phyloP scores from a whole-genome alignment of 2,329 filamentous ascomycete species.

The Emericellopsis atlantica region DNA sequence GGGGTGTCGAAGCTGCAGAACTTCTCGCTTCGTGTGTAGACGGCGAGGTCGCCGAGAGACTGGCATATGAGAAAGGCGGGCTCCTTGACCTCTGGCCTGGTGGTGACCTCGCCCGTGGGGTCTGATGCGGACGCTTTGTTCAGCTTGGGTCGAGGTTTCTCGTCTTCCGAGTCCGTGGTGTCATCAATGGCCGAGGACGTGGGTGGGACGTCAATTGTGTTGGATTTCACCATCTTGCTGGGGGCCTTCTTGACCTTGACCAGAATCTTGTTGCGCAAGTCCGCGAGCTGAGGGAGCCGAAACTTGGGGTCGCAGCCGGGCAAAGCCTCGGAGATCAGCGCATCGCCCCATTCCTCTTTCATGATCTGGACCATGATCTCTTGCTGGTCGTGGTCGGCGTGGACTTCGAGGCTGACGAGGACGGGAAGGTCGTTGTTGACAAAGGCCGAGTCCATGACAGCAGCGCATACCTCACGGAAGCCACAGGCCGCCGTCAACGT shows the following conservation, averaged over 20 bases:
- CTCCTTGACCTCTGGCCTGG: constrained; percentile 8
- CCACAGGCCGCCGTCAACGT: constrained; percentile 77
- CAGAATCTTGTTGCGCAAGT: constrained; percentile 68
- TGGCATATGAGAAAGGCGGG: constrained; percentile 53
- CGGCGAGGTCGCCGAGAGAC: constrained; percentile 58
- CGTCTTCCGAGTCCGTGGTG: constrained; percentile 28
- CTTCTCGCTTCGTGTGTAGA: constrained; percentile 79
- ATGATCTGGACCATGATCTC: constrained; percentile 90
- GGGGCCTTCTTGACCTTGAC: constrained; percentile 63
- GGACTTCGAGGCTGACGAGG: constrained; percentile 87
- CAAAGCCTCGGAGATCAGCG: constrained; percentile 51
- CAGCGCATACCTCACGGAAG: constrained; percentile 76
- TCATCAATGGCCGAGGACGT: constrained; percentile 24
- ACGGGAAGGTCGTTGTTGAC: constrained; percentile 63
- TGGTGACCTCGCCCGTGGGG: neutral
- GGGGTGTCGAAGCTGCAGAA: constrained; percentile 62
- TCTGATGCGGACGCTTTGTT: neutral
- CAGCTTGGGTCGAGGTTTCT: constrained; percentile 3
- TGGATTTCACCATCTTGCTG: constrained; percentile 15
- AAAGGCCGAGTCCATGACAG: constrained; percentile 71
- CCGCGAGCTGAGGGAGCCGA: constrained; percentile 54
- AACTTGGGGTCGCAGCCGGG: constrained; percentile 37
- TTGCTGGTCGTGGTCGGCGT: constrained; percentile 72
- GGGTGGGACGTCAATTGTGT: constrained; percentile 9
- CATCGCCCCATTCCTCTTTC: constrained; percentile 69